Evolutionary conservation across 495 filamentous ascomycete genomes (phyloP).

Genomic region (Penicillium maclennaniae): DNA sequence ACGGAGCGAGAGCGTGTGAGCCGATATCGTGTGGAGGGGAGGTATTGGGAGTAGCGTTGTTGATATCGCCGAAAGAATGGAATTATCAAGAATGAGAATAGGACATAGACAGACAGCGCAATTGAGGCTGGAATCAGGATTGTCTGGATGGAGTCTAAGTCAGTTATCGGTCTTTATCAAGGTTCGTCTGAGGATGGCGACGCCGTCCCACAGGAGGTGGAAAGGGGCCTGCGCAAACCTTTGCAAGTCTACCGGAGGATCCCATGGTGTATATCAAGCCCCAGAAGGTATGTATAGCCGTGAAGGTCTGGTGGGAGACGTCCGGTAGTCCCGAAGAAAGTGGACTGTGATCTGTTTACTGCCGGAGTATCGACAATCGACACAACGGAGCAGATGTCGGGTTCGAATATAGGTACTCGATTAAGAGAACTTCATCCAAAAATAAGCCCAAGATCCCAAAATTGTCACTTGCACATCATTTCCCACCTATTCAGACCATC

Average conservation of each 20-base stretch:
- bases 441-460: background rate
- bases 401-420: background rate
- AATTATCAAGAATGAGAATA: constrained; percentile 64
- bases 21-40: constrained; percentile 63
- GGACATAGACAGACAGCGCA: constrained; percentile 69
- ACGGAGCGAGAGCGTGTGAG: constrained; percentile 58
- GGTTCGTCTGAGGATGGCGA: background rate
- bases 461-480: background rate
- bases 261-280: constrained; percentile 21
- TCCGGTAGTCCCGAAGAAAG: background rate
- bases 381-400: constrained; percentile 1
- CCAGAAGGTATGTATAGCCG: background rate
- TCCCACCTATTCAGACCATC: background rate
- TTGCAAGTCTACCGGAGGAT: constrained; percentile 31
- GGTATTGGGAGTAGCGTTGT: constrained; percentile 66
- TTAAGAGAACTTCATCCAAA: background rate
- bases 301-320: background rate
- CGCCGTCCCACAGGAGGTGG: background rate
- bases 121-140: constrained; percentile 74
- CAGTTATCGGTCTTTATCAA: constrained; percentile 2
- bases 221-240: constrained; percentile 18
- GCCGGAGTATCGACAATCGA: background rate
- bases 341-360: constrained; percentile 1
- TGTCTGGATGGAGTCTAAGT: constrained; percentile 52
- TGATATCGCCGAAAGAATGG: constrained; percentile 75